A percentile compares a stretch with the other conserved stretches of the same genome.
phyloP scores from a whole-genome alignment of 2,329 filamentous ascomycete species.

The Metarhizium sp. region DNA sequence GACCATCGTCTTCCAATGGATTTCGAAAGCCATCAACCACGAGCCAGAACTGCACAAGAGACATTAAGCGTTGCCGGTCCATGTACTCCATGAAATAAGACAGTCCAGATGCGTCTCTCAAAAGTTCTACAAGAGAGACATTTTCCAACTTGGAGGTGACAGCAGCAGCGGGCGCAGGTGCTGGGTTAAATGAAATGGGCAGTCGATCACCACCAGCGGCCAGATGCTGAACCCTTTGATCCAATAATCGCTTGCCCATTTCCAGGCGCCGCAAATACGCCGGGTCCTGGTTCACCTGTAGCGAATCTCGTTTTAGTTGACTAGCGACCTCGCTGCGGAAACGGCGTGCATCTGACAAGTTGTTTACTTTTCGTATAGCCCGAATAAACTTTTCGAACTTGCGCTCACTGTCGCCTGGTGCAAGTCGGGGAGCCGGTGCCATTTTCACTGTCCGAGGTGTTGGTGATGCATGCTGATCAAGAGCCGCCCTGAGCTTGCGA shows the following conservation, averaged over 20 bases:
- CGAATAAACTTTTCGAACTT: conserved; percentile 93
- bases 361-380: conserved; percentile 78
- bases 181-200: conserved; percentile 14
- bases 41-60: conserved; percentile 93
- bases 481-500: conserved; percentile 76
- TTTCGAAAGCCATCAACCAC: conserved; percentile 95
- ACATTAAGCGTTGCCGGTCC: conserved; percentile 82
- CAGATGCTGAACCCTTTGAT: conserved; percentile 79
- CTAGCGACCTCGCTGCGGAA: conserved; percentile 89
- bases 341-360: conserved; percentile 82
- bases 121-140: conserved; percentile 71
- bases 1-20: conserved; percentile 72
- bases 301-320: conserved; percentile 77
- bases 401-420: conserved; percentile 75
- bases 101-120: conserved; percentile 80
- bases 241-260: conserved; percentile 80
- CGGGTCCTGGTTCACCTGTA: conserved; percentile 69
- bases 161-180: conserved; percentile 15
- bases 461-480: conserved; percentile 91
- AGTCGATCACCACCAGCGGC: conserved; percentile 54
- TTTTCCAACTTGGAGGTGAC: conserved; percentile 59
- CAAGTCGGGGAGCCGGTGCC: conserved; percentile 69
- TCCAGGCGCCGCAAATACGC: conserved; percentile 84
- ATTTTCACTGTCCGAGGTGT: conserved; percentile 55
- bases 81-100: conserved; percentile 99